phyloP scores from a whole-genome alignment of 441 rosid genomes.

The Gossypium aridum region DNA sequence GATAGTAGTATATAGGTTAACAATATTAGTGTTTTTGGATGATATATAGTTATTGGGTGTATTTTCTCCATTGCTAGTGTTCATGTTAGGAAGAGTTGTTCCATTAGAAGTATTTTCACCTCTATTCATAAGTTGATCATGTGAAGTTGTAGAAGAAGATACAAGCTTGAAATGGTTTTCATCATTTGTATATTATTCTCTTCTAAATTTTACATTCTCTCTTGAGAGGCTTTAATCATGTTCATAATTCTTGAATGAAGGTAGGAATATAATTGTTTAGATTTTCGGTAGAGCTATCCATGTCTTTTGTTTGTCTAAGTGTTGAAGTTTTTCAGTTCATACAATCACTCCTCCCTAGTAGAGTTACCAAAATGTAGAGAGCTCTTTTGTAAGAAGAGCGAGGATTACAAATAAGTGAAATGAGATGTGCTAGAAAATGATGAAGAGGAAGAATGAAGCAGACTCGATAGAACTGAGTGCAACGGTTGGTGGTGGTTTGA shows the following conservation, averaged over 20 bases:
- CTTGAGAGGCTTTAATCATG: background rate
- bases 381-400: background rate
- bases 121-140: background rate
- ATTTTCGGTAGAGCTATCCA: background rate
- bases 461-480: background rate
- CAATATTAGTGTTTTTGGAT: background rate
- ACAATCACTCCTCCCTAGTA: background rate
- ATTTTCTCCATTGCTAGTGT: background rate
- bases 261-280: background rate
- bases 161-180: background rate
- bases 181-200: background rate
- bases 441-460: background rate
- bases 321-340: background rate
- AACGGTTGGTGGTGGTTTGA: background rate
- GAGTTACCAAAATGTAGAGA: background rate
- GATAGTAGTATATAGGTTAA: background rate
- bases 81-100: background rate
- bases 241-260: background rate
- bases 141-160: background rate
- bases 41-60: background rate
- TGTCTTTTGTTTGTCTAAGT: background rate
- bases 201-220: background rate
- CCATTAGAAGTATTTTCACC: background rate
- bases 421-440: background rate
- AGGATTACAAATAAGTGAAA: background rate